These are phyloP conservation scores for Botryobasidium botryosum DNA, from an alignment of 768 basidiomycete species.

Conservation along the genomic window DNA sequence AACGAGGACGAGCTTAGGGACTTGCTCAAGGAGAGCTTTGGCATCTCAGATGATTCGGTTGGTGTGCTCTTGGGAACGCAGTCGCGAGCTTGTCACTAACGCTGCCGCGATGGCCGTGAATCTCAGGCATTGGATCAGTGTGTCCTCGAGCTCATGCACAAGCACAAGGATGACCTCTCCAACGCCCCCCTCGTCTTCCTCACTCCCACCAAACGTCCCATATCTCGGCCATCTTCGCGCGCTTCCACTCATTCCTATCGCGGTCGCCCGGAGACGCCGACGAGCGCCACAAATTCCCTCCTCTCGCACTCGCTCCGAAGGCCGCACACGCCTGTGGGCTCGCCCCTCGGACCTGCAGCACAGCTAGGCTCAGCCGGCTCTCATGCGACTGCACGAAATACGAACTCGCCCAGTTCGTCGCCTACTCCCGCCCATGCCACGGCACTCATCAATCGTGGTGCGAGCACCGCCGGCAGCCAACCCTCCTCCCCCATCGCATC, in stretches of 20 bases:
- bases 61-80: constrained; percentile 17
- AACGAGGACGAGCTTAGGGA: constrained; percentile 74
- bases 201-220: constrained; percentile 60
- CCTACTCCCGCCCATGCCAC: constrained; percentile 44
- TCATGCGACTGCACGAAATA: constrained; percentile 32
- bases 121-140: constrained; percentile 46
- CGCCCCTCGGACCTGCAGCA: constrained; percentile 45
- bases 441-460: too few relatives aligned
- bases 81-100: background rate
- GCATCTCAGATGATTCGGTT: constrained; percentile 43
- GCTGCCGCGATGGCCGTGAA: background rate
- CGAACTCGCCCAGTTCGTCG: constrained; percentile 39
- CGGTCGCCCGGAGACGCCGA: constrained; percentile 59
- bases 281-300: constrained; percentile 58
- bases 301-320: constrained; percentile 55
- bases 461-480: constrained; percentile 16
- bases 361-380: constrained; percentile 23
- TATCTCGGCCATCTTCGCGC: constrained; percentile 66
- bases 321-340: constrained; percentile 64
- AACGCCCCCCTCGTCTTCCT: constrained; percentile 72
- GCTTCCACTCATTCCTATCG: constrained; percentile 55
- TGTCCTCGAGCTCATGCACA: constrained; percentile 91
- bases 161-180: constrained; percentile 71
- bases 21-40: constrained; percentile 52
- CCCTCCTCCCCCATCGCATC: constrained; percentile 28